These are phyloP conservation scores for Fraxinus baroniana DNA, from an alignment of 305 asterid species.

Conservation along the genomic window DNA sequence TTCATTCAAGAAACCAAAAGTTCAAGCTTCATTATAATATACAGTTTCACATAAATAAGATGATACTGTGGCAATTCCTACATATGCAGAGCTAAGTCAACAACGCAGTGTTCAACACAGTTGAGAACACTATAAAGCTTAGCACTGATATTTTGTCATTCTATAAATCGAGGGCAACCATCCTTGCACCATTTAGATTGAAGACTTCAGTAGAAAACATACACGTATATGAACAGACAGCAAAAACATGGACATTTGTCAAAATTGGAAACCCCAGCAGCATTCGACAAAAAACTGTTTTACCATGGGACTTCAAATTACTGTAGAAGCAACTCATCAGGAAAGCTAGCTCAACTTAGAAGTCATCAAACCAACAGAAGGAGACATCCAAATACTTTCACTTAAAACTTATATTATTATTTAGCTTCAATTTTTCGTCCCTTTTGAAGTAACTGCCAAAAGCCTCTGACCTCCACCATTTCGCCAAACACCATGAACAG, in stretches of 20 bases:
- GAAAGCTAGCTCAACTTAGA: conserved; percentile 18
- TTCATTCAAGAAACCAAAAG: background rate
- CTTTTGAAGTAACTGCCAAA: conserved; percentile 40
- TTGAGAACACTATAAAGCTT: background rate
- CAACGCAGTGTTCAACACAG: background rate
- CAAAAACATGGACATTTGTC: conserved; percentile 9
- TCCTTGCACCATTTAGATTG: conserved; percentile 8
- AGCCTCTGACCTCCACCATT: conserved; percentile 86
- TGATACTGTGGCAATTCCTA: background rate
- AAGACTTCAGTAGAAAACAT: background rate
- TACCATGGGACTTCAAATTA: conserved; percentile 7
- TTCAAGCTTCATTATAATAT: background rate
- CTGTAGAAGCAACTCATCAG: conserved; percentile 11
- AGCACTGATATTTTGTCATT: background rate
- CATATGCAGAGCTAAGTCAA: background rate
- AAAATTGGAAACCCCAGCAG: conserved; percentile 11
- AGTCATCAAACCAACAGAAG: background rate
- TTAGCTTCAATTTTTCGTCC: conserved; percentile 33
- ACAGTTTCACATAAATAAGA: background rate
- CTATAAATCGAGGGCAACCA: background rate
- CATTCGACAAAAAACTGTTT: conserved; percentile 24
- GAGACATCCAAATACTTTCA: background rate
- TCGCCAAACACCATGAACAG: conserved; percentile 78
- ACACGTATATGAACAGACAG: conserved; percentile 1
- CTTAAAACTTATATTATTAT: conserved; percentile 4